A percentile compares a stretch with the other conserved stretches of the same genome.
Evolutionary conservation across 2,329 filamentous ascomycete genomes (phyloP).

Genomic region (Cadophora sp.): DNA sequence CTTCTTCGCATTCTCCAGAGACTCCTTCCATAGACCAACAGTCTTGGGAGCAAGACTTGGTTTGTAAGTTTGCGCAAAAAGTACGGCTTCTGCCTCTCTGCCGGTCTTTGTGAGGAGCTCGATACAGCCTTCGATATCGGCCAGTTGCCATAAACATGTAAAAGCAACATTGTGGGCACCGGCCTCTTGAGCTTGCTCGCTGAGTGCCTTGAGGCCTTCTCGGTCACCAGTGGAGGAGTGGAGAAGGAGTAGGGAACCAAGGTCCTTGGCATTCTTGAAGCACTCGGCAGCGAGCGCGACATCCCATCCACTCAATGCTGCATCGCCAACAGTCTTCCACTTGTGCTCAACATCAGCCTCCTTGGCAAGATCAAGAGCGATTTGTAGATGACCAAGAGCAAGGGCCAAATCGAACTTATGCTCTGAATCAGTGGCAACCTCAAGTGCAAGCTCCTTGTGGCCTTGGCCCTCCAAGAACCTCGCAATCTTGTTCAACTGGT

Average conservation of each 20-base stretch:
- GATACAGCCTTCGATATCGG: conserved; percentile 81
- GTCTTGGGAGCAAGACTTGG: conserved; percentile 74
- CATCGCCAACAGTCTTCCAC: conserved; percentile 97
- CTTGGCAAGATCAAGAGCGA: conserved; percentile 83
- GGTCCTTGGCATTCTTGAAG: conserved; percentile 88
- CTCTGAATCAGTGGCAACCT: conserved; percentile 92
- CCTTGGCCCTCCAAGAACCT: conserved; percentile 97
- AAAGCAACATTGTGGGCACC: conserved; percentile 94
- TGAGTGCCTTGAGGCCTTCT: conserved; percentile 75
- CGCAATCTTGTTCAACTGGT: conserved; percentile 97
- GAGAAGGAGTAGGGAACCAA: conserved; percentile 86
- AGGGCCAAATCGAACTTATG: conserved; percentile 96
- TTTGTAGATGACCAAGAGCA: conserved; percentile 80
- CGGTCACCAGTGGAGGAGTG: conserved; percentile 86
- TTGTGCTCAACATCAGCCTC: conserved; percentile 91
- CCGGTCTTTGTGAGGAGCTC: conserved; percentile 81
- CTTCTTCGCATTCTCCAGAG: conserved; percentile 84
- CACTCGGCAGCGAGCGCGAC: conserved; percentile 89
- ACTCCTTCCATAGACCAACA: conserved; percentile 81
- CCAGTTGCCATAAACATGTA: conserved; percentile 85
- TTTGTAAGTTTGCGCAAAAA: conserved; percentile 96
- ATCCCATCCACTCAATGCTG: conserved; percentile 86
- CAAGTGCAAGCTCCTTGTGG: conserved; percentile 92
- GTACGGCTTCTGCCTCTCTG: conserved; percentile 81
- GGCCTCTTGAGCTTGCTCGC: conserved; percentile 74